Base-by-base conservation (phyloP, 768 basidiomycete species). In the Rhizopogon rudus region DNA sequence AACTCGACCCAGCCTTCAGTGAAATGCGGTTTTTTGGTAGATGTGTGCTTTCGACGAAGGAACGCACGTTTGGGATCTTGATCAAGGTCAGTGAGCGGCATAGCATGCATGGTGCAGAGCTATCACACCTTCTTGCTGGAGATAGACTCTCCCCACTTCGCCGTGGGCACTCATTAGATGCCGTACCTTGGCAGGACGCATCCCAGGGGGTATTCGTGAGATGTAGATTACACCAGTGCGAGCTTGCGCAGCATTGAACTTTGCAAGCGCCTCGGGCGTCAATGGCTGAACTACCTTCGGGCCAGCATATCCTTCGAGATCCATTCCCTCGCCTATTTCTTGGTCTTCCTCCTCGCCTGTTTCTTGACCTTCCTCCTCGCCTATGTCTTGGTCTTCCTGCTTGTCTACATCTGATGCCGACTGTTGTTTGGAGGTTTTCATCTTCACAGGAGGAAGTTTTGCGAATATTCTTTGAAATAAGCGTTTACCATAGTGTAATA, bases 1-100 rank as follows among this genome's bases (percentile, higher is more conserved):
- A 98, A 98, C 71, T 99, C 97, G 41, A 98, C 88, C 97, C 97
- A 99, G 33, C 97, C 97, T 69, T 99, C 97, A 0, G 88, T 88
- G 66, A 88, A 98, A 63, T 94, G 91, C 10, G 86, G 77, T 60
- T 91, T 91, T 69, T 91, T 89, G 8, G 88, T 92, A 3, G 88
- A 76, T 3, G 90, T 93, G 67, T 86, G 82, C 69, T 93, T 93
- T 52, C 80, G 77, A 25, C 92, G 76, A 43, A 91, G 75, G 74
- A 95, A 92, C 39, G 92, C 90, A n/a, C 86, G 77, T 70, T 94
- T 95, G 9, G 91, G 73, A 67, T 93, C 93, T 94, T 61, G 28
- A 40, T 40, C 14, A 43, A 13, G 48, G 35, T 53, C 17, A 59
- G 39, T 40, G 40, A 28, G 45, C 40, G 28, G 45, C 25, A 25